Percentiles rank a stretch among this genome's conserved stretches.
These are phyloP conservation scores for Obelidium mucronatum DNA, from an alignment of 192 early-diverging fungal genomes.

Conservation along the genomic window DNA sequence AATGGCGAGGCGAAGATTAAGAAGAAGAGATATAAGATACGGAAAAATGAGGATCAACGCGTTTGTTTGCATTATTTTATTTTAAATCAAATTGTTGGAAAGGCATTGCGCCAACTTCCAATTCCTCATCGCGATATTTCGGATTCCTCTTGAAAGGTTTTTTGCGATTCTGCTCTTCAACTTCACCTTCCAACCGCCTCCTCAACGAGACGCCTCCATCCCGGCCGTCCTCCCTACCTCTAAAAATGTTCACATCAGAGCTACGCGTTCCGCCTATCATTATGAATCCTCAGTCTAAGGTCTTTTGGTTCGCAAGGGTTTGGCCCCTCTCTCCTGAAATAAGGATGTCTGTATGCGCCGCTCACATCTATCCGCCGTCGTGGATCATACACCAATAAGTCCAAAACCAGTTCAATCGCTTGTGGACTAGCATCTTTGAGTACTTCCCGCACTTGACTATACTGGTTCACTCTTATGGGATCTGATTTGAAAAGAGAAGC, in stretches of 20 bases:
- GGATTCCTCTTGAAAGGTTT: too few relatives aligned
- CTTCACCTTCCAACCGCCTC: conserved; percentile 7
- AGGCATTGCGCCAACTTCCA: conserved; percentile 38
- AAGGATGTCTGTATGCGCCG: conserved; percentile 77
- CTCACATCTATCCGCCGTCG: conserved; percentile 75
- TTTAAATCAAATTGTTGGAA: conserved; percentile 39
- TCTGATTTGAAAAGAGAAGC: conserved; percentile 65
- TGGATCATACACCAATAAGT: conserved; percentile 83
- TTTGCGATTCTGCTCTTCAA: neutral
- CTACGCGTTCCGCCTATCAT: too few relatives aligned
- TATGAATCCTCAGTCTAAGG: conserved; percentile 23
- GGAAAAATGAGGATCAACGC: too few relatives aligned
- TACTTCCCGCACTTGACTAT: conserved; percentile 63
- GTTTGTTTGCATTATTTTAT: neutral
- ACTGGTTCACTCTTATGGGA: conserved; percentile 40
- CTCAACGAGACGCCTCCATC: neutral
- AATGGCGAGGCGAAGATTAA: too few relatives aligned
- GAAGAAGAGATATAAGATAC: too few relatives aligned
- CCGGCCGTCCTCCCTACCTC: neutral
- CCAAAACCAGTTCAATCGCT: conserved; percentile 67
- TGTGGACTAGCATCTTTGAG: conserved; percentile 57
- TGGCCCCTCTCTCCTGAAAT: conserved; percentile 81
- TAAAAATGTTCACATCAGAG: too few relatives aligned
- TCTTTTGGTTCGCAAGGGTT: conserved; percentile 35
- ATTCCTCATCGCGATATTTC: conserved; percentile 29